Conservation (phyloP, 345 rosid genomes). For the Camelina hispida region DNA sequence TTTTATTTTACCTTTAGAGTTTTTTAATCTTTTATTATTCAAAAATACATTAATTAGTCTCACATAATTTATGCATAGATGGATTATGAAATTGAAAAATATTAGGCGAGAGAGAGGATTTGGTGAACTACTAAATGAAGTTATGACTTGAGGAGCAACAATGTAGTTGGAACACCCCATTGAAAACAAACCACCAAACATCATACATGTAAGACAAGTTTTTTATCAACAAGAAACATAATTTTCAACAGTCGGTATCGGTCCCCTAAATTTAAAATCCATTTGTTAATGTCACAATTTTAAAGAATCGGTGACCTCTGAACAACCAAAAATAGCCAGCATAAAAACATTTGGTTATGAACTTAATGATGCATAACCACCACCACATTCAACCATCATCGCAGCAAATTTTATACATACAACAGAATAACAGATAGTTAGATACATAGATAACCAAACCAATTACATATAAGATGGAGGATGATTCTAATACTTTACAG, state of each 20-base stretch:
- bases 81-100: not conserved
- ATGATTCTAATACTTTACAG: conserved; percentile 35
- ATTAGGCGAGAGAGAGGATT: conserved; percentile 20
- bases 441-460: conserved; percentile 29
- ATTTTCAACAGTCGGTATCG: not conserved
- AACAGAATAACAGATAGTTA: conserved; percentile 13
- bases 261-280: not conserved
- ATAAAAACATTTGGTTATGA: conserved; percentile 1
- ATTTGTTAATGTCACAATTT: not conserved
- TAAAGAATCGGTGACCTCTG: not conserved
- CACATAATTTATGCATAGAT: not conserved
- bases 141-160: conserved; percentile 30
- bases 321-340: not conserved
- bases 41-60: conserved; percentile 23
- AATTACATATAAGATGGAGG: conserved; percentile 19
- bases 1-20: not conserved
- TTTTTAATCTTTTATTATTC: not conserved
- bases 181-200: conserved; percentile 35
- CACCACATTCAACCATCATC: conserved; percentile 8
- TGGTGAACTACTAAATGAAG: conserved; percentile 44
- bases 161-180: conserved; percentile 35
- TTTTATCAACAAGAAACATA: not conserved
- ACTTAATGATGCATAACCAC: conserved; percentile 9
- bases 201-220: conserved; percentile 26
- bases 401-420: conserved; percentile 19